Evolutionary conservation across 2,329 filamentous ascomycete species (phyloP).

Genomic region (Aspergillus alliaceus): DNA sequence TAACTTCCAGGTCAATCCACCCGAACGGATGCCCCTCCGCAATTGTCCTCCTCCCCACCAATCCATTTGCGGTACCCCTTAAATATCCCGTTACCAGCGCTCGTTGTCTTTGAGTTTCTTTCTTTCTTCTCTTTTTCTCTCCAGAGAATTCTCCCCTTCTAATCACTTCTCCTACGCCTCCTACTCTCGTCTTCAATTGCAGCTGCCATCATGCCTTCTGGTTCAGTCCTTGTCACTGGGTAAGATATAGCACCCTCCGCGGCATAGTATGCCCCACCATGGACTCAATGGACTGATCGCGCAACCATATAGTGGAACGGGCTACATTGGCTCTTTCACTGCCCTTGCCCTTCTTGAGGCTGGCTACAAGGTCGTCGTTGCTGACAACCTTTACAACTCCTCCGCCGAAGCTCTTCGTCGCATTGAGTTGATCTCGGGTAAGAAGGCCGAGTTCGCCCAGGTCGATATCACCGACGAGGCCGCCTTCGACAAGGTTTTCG

Average conservation of each 20-base stretch:
- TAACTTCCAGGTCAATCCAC: too few relatives aligned
- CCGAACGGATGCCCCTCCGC: not conserved
- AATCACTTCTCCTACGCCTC: not conserved
- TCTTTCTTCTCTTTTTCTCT: constrained; percentile 3
- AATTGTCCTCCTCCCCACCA: constrained; percentile 4
- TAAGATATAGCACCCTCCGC: constrained; percentile 50
- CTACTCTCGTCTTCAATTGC: not conserved
- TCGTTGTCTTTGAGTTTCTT: not conserved
- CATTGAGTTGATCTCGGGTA: constrained; percentile 90
- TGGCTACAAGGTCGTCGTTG: constrained; percentile 93
- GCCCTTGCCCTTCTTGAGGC: constrained; percentile 86
- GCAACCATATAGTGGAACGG: constrained; percentile 71
- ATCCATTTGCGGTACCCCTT: constrained; percentile 3
- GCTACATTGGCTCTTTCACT: constrained; percentile 99
- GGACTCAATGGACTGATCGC: constrained; percentile 15
- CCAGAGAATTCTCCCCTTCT: not conserved
- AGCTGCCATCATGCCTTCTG: constrained; percentile 64
- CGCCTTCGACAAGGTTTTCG: constrained; percentile 81
- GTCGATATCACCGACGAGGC: constrained; percentile 84
- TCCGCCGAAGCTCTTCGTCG: constrained; percentile 88
- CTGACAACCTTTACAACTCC: constrained; percentile 97
- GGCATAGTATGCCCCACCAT: constrained; percentile 17
- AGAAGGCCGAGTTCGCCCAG: constrained; percentile 80
- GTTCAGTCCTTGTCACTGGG: constrained; percentile 91
- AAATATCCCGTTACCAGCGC: constrained; percentile 4